Evolutionary conservation across 1,284 basidiomycete species (phyloP).

Genomic region (Volvariella volvacea): DNA sequence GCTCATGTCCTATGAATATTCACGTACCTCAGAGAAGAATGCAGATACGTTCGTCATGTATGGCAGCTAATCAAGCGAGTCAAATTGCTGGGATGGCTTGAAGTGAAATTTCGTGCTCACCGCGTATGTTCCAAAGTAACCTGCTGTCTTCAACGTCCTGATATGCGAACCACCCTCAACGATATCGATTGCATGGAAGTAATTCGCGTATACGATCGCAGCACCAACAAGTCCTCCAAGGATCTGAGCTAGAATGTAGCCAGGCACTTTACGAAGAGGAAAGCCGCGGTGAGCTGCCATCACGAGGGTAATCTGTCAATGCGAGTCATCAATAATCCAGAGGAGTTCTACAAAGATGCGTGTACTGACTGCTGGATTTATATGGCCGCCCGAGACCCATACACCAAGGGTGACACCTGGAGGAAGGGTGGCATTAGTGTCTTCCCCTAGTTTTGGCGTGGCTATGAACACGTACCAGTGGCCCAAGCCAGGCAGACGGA

Average conservation of each 20-base stretch:
- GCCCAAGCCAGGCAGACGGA: conserved; percentile 56
- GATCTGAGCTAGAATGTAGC: background rate
- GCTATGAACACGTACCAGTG: conserved; percentile 33
- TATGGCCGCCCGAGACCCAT: conserved; percentile 5
- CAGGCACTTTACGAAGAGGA: conserved; percentile 5
- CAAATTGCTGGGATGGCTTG: background rate
- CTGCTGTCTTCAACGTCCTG: background rate
- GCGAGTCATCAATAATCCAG: background rate
- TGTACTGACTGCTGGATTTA: background rate
- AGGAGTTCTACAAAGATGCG: background rate
- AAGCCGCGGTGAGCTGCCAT: background rate
- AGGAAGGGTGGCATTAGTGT: background rate
- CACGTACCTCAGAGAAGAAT: conserved; percentile 32
- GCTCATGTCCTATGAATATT: conserved; percentile 28
- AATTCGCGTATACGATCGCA: conserved; percentile 8
- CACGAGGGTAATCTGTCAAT: background rate
- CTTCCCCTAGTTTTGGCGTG: background rate
- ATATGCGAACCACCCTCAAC: background rate
- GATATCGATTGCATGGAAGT: background rate
- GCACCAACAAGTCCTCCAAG: background rate
- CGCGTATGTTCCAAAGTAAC: background rate
- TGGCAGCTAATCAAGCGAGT: conserved; percentile 19
- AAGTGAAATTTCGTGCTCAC: background rate
- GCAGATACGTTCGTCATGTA: conserved; percentile 32
- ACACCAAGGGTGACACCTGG: conserved; percentile 28